Base-by-base conservation (phyloP, 768 basidiomycete species). In the Pleurotus ostreatus region DNA sequence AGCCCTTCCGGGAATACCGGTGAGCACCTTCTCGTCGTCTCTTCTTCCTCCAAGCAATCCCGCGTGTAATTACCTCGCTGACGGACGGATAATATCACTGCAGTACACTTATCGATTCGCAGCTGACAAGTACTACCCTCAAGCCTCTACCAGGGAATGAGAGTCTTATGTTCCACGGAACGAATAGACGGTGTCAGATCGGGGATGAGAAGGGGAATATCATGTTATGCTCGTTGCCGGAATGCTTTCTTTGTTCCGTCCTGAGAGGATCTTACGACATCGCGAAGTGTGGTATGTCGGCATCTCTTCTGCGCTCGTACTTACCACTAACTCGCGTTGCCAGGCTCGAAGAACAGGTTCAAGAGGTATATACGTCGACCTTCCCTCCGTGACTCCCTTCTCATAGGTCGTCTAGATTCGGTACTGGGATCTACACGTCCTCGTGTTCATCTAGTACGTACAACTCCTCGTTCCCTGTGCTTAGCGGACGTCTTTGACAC, bases 81-180 rank as follows among this genome's bases (percentile, higher is more conserved):
- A 40, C 46, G 5, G 47, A 2, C 44, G 44, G 37, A 23, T 38
- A 16, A 15, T 26, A 11, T 55, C 8, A 9, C 11, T 11, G 9
- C 4, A 40, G 30, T 13, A 13, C 41, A 26, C 2, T n/a, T 39
- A 20, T 26, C 4, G 25, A 41, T 6, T 16, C n/a, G 5, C 23
- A 25, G 20, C 30, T 46, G 44, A 41, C 55, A 45, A 37, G 41
- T 39, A 40, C 13, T 5, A 18, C 40, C 11, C 25, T 56, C 40
- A 59, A 48, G 51, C 22, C 41, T 15, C 51, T 53, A 55, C 64
- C 70, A 13, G 76, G 74, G 39, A 81, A 81, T 59, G 85, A 87
- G 65, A 78, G 77, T 59, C 68, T 85, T 1, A 74, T 86, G 23
- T 88, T 86, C 62, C 86, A 88, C 66, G 86, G 86, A n/a, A 88